These are phyloP conservation scores for Colletotrichum simmondsii DNA, from an alignment of 2,329 filamentous ascomycete species.

Conservation along the genomic window DNA sequence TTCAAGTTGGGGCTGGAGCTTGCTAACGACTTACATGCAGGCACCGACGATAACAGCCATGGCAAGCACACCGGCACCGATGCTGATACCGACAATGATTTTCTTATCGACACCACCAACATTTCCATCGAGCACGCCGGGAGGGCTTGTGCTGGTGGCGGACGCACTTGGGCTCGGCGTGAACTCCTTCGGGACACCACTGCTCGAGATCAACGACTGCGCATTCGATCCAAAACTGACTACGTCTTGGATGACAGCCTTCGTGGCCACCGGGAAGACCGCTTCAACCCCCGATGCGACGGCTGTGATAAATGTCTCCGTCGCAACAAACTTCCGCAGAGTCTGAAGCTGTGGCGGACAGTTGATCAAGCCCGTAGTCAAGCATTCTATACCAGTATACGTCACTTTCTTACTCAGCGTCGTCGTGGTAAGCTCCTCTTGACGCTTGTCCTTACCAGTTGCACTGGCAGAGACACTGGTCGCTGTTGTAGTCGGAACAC, in stretches of 20 bases:
- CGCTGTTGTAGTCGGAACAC: conserved; percentile 40
- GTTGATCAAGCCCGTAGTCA: conserved; percentile 52
- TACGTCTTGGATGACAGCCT: neutral
- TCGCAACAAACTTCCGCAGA: conserved; percentile 51
- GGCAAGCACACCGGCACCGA: conserved; percentile 56
- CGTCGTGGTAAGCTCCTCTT: conserved; percentile 48
- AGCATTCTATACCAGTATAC: conserved; percentile 57
- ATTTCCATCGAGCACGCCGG: conserved; percentile 38
- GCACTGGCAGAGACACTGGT: conserved; percentile 36
- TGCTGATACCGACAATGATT: conserved; percentile 58
- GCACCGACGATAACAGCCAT: conserved; percentile 44
- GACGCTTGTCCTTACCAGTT: conserved; percentile 27
- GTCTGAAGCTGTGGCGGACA: conserved; percentile 63
- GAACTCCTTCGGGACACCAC: neutral
- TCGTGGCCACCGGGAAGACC: conserved; percentile 45
- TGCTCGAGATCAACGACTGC: conserved; percentile 4
- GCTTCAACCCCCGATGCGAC: conserved; percentile 50
- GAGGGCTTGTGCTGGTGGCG: neutral
- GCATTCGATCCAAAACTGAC: conserved; percentile 14
- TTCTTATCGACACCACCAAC: conserved; percentile 52
- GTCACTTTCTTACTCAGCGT: conserved; percentile 42
- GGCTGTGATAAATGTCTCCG: conserved; percentile 51
- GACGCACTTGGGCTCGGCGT: conserved; percentile 3
- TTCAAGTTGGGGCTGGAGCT: too few relatives aligned
- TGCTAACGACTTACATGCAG: neutral